Evolutionary conservation across 371 early-diverging fungal genomes (phyloP).

Genomic region (Mortierella sp.): DNA sequence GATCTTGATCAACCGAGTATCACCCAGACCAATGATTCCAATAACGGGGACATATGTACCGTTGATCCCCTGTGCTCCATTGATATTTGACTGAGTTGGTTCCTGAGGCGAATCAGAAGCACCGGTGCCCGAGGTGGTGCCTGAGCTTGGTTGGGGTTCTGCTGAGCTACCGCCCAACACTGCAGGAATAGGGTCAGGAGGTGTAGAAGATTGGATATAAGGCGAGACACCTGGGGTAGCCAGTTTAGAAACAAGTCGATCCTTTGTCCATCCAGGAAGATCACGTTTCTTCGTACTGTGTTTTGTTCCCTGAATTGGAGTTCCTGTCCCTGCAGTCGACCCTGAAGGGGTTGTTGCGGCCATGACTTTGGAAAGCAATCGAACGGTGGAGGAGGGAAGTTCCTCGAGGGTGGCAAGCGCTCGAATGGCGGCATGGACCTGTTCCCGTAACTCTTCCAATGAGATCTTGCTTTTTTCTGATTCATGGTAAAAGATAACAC

Average conservation of each 20-base stretch:
- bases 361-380: background rate
- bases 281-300: constrained; percentile 10
- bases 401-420: constrained; percentile 1
- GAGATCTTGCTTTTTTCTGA: background rate
- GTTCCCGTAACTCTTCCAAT: constrained; percentile 20
- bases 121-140: background rate
- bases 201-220: constrained; percentile 2
- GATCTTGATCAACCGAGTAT: constrained; percentile 20
- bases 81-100: too few relatives aligned
- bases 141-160: background rate
- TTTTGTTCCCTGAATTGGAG: background rate
- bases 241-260: constrained; percentile 17
- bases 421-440: constrained; percentile 31
- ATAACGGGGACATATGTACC: background rate
- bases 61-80: background rate
- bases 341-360: background rate
- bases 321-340: background rate
- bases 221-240: constrained; percentile 6
- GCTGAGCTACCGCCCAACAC: background rate
- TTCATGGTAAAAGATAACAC: constrained; percentile 44
- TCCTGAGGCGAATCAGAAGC: too few relatives aligned
- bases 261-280: constrained; percentile 12
- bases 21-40: constrained; percentile 35
- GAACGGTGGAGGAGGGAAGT: background rate
- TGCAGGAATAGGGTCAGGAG: background rate